Percentiles rank a stretch among this genome's conserved stretches.
Evolutionary conservation across 768 basidiomycete species (phyloP).

Genomic region (Tubosaeta sp.): DNA sequence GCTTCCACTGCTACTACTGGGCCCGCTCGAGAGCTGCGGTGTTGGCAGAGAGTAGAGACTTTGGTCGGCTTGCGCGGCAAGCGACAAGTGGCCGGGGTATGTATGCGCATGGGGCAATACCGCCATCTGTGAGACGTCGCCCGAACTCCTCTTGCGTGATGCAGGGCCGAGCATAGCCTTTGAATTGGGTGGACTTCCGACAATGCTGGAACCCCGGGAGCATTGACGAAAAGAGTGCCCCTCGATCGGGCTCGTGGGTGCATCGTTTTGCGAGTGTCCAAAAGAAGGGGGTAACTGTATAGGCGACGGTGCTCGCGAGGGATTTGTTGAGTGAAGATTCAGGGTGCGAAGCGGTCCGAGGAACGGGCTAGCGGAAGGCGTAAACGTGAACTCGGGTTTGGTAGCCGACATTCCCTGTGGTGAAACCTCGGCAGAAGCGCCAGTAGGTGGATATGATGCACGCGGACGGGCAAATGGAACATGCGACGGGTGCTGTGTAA

Average conservation of each 20-base stretch:
- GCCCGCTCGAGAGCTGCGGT: conserved; percentile 61
- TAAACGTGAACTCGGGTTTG: conserved; percentile 41
- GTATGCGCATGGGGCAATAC: conserved; percentile 30
- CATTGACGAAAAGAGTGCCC: conserved; percentile 23
- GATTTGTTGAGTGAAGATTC: conserved; percentile 66
- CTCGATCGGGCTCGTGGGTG: conserved; percentile 33
- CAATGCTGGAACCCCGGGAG: conserved; percentile 29
- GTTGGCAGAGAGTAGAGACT: conserved; percentile 41
- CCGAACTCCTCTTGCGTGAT: conserved; percentile 29
- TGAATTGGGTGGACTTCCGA: conserved; percentile 35
- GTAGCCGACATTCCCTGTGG: conserved; percentile 20
- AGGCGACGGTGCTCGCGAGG: conserved; percentile 70
- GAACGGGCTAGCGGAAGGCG: conserved; percentile 78
- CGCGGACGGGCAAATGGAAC: conserved; percentile 23
- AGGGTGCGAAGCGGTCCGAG: conserved; percentile 72
- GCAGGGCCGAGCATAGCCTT: conserved; percentile 26
- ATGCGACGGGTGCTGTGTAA: conserved; percentile 29
- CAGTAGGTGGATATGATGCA: conserved; percentile 20
- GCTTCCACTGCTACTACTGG: conserved; percentile 56
- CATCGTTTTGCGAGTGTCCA: conserved; percentile 20
- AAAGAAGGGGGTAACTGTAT: conserved; percentile 57
- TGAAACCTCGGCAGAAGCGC: conserved; percentile 29
- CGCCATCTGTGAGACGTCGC: conserved; percentile 28
- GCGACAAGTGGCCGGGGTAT: conserved; percentile 31
- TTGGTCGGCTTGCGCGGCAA: conserved; percentile 24